phyloP scores from a whole-genome alignment of 495 filamentous ascomycete species.

The Aspergillus wentii region DNA sequence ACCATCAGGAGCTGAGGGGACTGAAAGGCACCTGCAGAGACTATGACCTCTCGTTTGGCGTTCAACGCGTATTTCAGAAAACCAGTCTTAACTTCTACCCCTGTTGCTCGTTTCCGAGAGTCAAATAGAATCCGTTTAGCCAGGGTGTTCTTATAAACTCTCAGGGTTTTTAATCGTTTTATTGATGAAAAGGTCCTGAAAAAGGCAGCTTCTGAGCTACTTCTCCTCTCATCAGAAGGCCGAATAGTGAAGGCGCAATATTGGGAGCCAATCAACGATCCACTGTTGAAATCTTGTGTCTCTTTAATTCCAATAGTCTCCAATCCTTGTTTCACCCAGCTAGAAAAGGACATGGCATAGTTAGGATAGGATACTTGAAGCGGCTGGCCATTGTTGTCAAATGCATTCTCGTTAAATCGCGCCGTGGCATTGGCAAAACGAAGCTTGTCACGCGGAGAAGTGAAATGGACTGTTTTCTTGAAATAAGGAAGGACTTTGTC shows the following conservation, averaged over 20 bases:
- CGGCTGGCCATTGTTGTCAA: constrained; percentile 18
- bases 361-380: constrained; percentile 31
- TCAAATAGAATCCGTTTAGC: constrained; percentile 40
- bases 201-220: constrained; percentile 36
- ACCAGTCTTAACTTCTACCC: constrained; percentile 8
- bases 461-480: constrained; percentile 30
- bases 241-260: constrained; percentile 33
- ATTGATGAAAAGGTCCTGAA: constrained; percentile 4
- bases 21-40: constrained; percentile 49
- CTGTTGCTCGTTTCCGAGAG: constrained; percentile 11
- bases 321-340: constrained; percentile 23
- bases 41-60: constrained; percentile 48
- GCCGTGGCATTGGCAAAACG: constrained; percentile 15
- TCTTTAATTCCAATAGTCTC: constrained; percentile 21
- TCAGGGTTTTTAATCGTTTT: constrained; percentile 1
- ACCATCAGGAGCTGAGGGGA: constrained; percentile 49
- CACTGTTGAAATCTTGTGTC: constrained; percentile 23
- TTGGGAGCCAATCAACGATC: constrained; percentile 30
- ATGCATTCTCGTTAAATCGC: constrained; percentile 21
- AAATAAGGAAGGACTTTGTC: constrained; percentile 39
- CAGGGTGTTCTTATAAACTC: constrained; percentile 30
- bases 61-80: constrained; percentile 24
- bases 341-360: constrained; percentile 25
- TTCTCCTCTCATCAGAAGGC: constrained; percentile 22
- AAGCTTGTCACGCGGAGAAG: constrained; percentile 12